These are phyloP conservation scores for Xerocomus amazonicus DNA, from an alignment of 1,284 basidiomycete genomes.

Conservation along the genomic window DNA sequence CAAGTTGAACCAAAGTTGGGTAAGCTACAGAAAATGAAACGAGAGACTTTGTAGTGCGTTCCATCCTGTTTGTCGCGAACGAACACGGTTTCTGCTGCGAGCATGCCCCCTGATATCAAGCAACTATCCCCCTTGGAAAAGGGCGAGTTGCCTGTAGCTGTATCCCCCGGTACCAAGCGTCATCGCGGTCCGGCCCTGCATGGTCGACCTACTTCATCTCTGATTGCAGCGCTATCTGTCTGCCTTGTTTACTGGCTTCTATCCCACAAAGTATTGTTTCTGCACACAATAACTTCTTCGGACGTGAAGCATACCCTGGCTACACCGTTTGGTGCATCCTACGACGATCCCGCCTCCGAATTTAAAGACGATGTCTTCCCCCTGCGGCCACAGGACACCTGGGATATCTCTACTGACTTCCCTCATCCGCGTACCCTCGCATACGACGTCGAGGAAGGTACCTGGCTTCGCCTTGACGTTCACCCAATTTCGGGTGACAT, in stretches of 20 bases:
- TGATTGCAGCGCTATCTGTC: conserved; percentile 14
- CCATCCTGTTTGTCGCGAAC: neutral
- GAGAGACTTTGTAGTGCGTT: conserved; percentile 6
- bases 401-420: conserved; percentile 78
- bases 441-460: conserved; percentile 68
- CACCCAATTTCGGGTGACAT: conserved; percentile 65
- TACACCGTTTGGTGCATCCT: conserved; percentile 4
- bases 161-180: conserved; percentile 1
- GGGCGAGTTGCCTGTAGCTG: conserved; percentile 19
- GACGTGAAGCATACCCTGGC: conserved; percentile 2
- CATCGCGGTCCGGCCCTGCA: neutral
- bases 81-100: conserved; percentile 1
- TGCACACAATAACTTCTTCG: neutral
- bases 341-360: conserved; percentile 37
- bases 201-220: conserved; percentile 3
- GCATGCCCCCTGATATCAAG: conserved; percentile 13
- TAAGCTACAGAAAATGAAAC: no score
- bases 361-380: conserved; percentile 66
- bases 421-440: conserved; percentile 60
- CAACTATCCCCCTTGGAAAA: conserved; percentile 15
- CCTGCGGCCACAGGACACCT: conserved; percentile 56
- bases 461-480: conserved; percentile 70
- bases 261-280: conserved; percentile 7
- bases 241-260: conserved; percentile 15
- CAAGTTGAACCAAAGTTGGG: neutral